Evolutionary conservation across 2,329 filamentous ascomycete species (phyloP), one percentile per base, ranked within the genome.

Genomic region (Monilinia laxa): DNA sequence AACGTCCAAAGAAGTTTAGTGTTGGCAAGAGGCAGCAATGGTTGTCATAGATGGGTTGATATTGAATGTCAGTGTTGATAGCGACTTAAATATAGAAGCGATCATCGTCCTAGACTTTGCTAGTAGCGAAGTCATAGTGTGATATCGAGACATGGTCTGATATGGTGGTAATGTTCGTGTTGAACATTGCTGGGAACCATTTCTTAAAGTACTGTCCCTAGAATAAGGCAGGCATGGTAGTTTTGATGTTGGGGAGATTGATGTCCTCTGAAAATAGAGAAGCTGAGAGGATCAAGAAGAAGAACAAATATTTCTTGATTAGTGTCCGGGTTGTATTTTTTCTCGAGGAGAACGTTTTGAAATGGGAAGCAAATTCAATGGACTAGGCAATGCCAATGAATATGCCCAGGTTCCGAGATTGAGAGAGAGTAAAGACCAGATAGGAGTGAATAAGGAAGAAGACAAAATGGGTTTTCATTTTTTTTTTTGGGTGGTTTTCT

Each of bases 401-500:
- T 12, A 20, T 31, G 11, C 20, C 2, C n/a, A 11, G 11, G 18
- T 6, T 49, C 6, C 4, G 45, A 28, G 23, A 7, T 0, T 25
- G 12, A 1, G 7, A 31, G 9, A 28, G 56, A 31, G 25, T 42
- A 35, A 38, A 35, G n/a, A 31, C 28, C 28, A 60, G 25, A 28
- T n/a, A 28, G 12, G 6, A 35, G 23, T 0, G 2, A 9, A 38
- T n/a, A n/a, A 18, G 12, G 57, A 31, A 6, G 28, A 35, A 49
- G 1, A 23, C 40, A 20, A 31, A 18, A 10, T 18, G 56, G 6
- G 16, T 11, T n/a, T n/a, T n/a, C 6, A 25, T 18, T 47, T n/a
- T 31, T 28, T 23, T 58, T 58, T 47, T 59, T 60, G 35, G 47
- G 31, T 51, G 12, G 4, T 51, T 60, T 60, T 60, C 18, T 51